A percentile compares a stretch with the other conserved stretches of the same genome.
Conservation (phyloP, 345 rosid species). For the Syzygium aqueum region DNA sequence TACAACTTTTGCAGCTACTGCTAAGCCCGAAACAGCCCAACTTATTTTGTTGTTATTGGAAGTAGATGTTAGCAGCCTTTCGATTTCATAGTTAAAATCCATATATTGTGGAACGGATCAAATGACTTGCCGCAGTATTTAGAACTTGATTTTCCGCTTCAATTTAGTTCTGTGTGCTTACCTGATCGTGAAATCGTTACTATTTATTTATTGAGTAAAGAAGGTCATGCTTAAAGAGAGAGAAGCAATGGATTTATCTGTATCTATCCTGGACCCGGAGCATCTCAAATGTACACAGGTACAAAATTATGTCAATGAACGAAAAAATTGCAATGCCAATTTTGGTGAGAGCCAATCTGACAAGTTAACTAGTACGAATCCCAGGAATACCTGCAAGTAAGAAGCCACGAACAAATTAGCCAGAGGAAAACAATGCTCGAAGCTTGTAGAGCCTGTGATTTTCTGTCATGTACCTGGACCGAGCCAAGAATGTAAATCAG, state of each 20-base stretch:
- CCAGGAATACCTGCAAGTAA: slow-evolving; percentile 21
- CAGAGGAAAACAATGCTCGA: neutral
- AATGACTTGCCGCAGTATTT: neutral
- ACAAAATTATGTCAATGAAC: neutral
- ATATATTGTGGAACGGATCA: neutral
- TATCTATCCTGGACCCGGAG: neutral
- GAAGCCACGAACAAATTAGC: too few species aligned
- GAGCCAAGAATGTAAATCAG: slow-evolving; percentile 21
- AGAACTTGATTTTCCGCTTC: neutral
- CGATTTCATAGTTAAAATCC: neutral
- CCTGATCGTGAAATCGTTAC: neutral
- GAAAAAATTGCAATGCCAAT: neutral
- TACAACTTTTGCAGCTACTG: neutral
- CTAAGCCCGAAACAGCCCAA: neutral
- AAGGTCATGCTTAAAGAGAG: neutral
- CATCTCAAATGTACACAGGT: neutral
- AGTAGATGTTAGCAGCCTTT: neutral
- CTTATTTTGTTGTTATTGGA: neutral
- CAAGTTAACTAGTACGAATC: slow-evolving; percentile 22
- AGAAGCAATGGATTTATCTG: neutral
- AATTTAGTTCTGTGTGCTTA: neutral
- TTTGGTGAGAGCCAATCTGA: slow-evolving; percentile 21
- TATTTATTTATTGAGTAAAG: neutral
- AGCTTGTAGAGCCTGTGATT: neutral
- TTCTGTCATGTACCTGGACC: slow-evolving; percentile 10